Conservation (phyloP, 2,329 filamentous ascomycete species). For the Orbilia quercus region DNA sequence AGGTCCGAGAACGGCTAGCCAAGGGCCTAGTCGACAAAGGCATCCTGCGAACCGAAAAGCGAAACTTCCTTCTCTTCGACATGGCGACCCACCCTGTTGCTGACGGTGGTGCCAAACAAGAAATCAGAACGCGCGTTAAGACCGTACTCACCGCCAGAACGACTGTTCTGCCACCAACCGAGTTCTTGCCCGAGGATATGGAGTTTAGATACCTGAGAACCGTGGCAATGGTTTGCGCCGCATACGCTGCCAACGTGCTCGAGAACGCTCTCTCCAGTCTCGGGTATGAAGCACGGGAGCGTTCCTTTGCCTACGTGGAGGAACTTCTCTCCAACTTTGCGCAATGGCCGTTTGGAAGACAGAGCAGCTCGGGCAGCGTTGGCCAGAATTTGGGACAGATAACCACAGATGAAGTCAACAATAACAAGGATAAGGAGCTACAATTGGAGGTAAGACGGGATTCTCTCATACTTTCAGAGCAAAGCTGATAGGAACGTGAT, state of each 20-base stretch:
- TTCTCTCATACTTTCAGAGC: conserved; percentile 22
- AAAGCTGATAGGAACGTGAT: background rate
- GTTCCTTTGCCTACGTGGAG: conserved; percentile 96
- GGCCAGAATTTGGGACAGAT: conserved; percentile 91
- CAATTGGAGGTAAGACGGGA: conserved; percentile 81
- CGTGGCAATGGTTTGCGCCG: conserved; percentile 95
- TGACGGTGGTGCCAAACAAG: conserved; percentile 95
- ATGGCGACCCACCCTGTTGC: conserved; percentile 99
- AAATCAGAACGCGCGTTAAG: conserved; percentile 91
- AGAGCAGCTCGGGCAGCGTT: conserved; percentile 81
- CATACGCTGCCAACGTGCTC: conserved; percentile 96
- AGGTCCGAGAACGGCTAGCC: conserved; percentile 95
- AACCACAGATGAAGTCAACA: conserved; percentile 86
- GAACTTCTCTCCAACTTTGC: conserved; percentile 95
- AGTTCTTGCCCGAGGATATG: conserved; percentile 92
- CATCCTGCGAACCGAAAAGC: conserved; percentile 97
- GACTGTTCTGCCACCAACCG: conserved; percentile 84
- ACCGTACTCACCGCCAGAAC: conserved; percentile 94
- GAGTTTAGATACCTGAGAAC: conserved; percentile 94
- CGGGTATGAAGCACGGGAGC: conserved; percentile 91
- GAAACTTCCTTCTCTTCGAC: conserved; percentile 99
- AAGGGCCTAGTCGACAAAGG: conserved; percentile 99
- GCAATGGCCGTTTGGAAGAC: conserved; percentile 94
- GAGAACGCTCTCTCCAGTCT: conserved; percentile 96
- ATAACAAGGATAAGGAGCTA: conserved; percentile 89